Percentiles rank a stretch among this genome's conserved stretches.
These are phyloP conservation scores for Macrophomina pseudophaseolina DNA, from an alignment of 2,329 filamentous ascomycete species.

Conservation along the genomic window DNA sequence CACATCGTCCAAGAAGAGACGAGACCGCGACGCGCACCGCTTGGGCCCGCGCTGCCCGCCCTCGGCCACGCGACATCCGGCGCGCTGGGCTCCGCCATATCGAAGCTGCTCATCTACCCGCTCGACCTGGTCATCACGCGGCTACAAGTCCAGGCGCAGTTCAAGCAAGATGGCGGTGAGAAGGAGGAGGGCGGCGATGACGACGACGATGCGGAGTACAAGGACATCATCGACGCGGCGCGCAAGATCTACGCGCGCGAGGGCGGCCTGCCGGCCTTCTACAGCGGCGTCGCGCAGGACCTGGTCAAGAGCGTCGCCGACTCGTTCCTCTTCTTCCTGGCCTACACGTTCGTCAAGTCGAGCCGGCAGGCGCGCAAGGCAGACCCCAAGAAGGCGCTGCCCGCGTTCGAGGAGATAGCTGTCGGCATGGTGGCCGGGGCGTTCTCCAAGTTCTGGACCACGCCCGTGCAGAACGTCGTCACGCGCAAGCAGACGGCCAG, in stretches of 20 bases:
- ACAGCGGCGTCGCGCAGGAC: constrained; percentile 52
- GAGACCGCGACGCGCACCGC: constrained; percentile 29
- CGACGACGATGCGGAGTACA: constrained; percentile 59
- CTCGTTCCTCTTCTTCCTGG: constrained; percentile 85
- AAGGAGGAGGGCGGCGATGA: constrained; percentile 25
- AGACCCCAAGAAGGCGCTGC: constrained; percentile 50
- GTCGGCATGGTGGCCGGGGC: constrained; percentile 77
- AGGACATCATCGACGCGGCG: constrained; percentile 70
- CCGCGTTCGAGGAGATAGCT: constrained; percentile 72
- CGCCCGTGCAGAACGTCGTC: constrained; percentile 81
- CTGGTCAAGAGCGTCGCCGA: constrained; percentile 61
- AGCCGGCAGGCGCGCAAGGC: constrained; percentile 40
- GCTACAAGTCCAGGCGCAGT: constrained; percentile 75
- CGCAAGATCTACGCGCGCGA: constrained; percentile 72
- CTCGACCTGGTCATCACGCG: constrained; percentile 81
- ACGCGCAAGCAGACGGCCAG: constrained; percentile 78
- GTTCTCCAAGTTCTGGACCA: constrained; percentile 75
- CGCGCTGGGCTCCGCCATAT: constrained; percentile 76
- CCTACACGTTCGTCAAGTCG: constrained; percentile 68
- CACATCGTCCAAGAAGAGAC: constrained; percentile 47
- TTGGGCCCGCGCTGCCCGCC: constrained; percentile 66
- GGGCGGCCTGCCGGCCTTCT: constrained; percentile 74
- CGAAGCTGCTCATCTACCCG: constrained; percentile 80
- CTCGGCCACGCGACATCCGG: constrained; percentile 83
- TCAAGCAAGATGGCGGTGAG: constrained; percentile 43